Conservation (phyloP, 192 early-diverging fungal genomes). For the Lobosporangium transversale region DNA sequence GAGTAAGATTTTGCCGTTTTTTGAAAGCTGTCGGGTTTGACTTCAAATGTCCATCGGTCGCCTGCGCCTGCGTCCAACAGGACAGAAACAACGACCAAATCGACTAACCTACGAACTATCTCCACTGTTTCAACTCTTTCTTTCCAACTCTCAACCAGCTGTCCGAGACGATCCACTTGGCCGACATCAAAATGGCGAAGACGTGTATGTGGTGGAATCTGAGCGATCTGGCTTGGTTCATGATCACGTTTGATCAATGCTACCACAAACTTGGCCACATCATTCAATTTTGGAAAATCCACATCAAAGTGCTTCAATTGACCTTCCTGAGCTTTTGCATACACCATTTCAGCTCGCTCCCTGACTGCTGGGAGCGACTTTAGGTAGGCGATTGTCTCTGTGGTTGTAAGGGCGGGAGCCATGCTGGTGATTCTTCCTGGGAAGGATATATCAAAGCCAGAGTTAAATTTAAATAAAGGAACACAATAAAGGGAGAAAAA, state of each 20-base stretch:
- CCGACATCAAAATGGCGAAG: constrained; percentile 85
- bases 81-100: constrained; percentile 90
- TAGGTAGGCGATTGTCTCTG: constrained; percentile 61
- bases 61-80: constrained; percentile 95
- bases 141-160: constrained; percentile 60
- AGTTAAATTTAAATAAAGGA: too few species aligned
- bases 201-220: constrained; percentile 88
- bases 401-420: constrained; percentile 34
- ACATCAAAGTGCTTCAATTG: constrained; percentile 79
- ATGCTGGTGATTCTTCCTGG: constrained; percentile 9
- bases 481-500: neutral
- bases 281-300: constrained; percentile 67
- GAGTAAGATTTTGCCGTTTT: constrained; percentile 57
- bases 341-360: constrained; percentile 71
- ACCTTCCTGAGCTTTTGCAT: constrained; percentile 62
- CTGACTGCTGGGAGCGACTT: constrained; percentile 80
- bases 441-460: too few species aligned
- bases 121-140: constrained; percentile 55
- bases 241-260: constrained; percentile 79
- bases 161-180: constrained; percentile 55
- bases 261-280: constrained; percentile 75
- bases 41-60: constrained; percentile 78
- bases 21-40: constrained; percentile 48
- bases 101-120: constrained; percentile 76
- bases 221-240: constrained; percentile 52